Percentiles rank a stretch among this genome's conserved stretches.
These are phyloP conservation scores for Botryotinia convoluta DNA, from an alignment of 2,329 filamentous ascomycete species.

Conservation along the genomic window DNA sequence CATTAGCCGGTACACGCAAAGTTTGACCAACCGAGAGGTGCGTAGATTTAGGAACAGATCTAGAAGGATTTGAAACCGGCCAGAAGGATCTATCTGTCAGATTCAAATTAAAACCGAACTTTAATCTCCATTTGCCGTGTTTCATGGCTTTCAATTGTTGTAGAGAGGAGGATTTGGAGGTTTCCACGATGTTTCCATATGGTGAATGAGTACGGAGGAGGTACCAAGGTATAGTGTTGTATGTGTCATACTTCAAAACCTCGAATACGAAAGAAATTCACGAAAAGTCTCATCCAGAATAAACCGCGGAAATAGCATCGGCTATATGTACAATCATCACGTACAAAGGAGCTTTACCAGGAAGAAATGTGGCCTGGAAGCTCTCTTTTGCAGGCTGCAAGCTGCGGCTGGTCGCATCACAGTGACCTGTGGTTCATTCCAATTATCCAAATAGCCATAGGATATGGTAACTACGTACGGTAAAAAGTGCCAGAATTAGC, in stretches of 20 bases:
- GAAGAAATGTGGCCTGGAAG: neutral
- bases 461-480: neutral
- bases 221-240: neutral
- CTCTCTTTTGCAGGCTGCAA: neutral
- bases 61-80: constrained; percentile 14
- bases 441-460: neutral
- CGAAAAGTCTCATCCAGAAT: neutral
- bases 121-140: neutral
- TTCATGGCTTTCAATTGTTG: neutral
- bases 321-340: neutral
- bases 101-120: neutral
- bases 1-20: neutral
- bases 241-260: neutral
- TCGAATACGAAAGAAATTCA: neutral
- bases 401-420: neutral
- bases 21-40: constrained; percentile 10
- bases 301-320: neutral
- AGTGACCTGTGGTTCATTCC: neutral
- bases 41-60: constrained; percentile 9
- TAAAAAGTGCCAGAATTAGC: neutral
- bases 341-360: neutral
- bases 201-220: neutral
- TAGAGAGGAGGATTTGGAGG: neutral
- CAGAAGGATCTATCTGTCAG: constrained; percentile 3
- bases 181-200: neutral